Conservation (phyloP, 768 basidiomycete species). For the Phylloporus arenicola region DNA sequence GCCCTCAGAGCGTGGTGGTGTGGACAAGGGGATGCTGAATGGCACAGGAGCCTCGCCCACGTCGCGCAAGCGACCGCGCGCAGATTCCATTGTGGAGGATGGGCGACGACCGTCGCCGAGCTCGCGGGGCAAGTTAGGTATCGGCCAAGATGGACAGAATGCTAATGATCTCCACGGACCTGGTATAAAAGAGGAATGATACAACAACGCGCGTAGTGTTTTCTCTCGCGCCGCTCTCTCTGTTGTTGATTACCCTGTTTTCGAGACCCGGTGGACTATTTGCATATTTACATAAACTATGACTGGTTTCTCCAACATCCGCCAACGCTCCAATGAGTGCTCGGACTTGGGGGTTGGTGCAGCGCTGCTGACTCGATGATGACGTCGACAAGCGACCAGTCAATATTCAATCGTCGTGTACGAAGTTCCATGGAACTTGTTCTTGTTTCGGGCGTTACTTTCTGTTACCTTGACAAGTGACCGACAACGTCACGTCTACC, state of each 20-base stretch:
- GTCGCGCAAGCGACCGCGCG: conserved; percentile 28
- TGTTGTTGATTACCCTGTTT: background rate
- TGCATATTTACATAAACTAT: background rate
- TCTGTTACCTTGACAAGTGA: background rate
- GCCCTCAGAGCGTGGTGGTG: conserved; percentile 25
- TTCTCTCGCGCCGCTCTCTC: background rate
- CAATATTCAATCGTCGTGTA: too few relatives aligned
- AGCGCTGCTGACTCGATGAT: too few relatives aligned
- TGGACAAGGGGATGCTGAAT: conserved; percentile 17
- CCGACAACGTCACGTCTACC: too few relatives aligned
- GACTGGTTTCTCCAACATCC: too few relatives aligned
- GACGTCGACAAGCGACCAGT: too few relatives aligned
- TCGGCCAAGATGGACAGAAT: conserved; percentile 16
- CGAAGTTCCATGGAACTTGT: background rate
- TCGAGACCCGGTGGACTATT: background rate
- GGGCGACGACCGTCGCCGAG: conserved; percentile 18
- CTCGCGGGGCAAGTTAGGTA: conserved; percentile 10
- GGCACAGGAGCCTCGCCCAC: conserved; percentile 18
- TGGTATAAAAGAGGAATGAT: conserved; percentile 29
- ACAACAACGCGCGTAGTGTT: background rate
- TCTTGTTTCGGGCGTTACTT: background rate
- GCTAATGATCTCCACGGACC: conserved; percentile 12
- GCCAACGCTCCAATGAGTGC: too few relatives aligned
- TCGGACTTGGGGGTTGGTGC: too few relatives aligned
- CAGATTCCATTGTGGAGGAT: conserved; percentile 18